Conservation (phyloP, 1,284 basidiomycete species). For the Austropuccinia psidii region DNA sequence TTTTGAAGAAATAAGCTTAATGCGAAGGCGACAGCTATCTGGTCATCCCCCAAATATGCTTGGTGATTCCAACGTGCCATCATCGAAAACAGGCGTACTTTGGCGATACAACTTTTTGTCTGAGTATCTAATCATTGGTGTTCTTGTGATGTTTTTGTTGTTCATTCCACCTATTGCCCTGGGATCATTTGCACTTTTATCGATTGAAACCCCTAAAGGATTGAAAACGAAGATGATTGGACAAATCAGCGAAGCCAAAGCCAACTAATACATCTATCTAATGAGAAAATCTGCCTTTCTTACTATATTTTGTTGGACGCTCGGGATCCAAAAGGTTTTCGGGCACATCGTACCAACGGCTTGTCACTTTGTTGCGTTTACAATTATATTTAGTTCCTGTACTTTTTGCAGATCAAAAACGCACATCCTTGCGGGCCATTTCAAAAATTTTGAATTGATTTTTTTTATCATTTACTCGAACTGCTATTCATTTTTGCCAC, state of each 20-base stretch:
- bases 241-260: slow-evolving; percentile 21
- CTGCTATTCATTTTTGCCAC: no score
- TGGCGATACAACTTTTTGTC: slow-evolving; percentile 32
- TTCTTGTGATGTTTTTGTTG: slow-evolving; percentile 26
- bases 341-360: no score
- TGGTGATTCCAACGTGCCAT: slow-evolving; percentile 2
- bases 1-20: no score
- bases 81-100: slow-evolving; percentile 3
- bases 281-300: no score
- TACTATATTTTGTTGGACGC: no score
- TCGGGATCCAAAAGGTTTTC: no score
- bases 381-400: no score
- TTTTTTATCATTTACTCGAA: no score
- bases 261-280: neutral
- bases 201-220: slow-evolving; percentile 29
- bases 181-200: slow-evolving; percentile 16
- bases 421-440: no score
- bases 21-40: neutral
- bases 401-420: no score
- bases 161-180: slow-evolving; percentile 25
- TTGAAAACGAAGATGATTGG: slow-evolving; percentile 34
- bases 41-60: neutral
- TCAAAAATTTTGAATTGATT: no score
- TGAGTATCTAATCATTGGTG: slow-evolving; percentile 26
- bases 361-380: no score